phyloP scores from a whole-genome alignment of 2,329 filamentous ascomycete species.

The Paracamarosporium sp. region DNA sequence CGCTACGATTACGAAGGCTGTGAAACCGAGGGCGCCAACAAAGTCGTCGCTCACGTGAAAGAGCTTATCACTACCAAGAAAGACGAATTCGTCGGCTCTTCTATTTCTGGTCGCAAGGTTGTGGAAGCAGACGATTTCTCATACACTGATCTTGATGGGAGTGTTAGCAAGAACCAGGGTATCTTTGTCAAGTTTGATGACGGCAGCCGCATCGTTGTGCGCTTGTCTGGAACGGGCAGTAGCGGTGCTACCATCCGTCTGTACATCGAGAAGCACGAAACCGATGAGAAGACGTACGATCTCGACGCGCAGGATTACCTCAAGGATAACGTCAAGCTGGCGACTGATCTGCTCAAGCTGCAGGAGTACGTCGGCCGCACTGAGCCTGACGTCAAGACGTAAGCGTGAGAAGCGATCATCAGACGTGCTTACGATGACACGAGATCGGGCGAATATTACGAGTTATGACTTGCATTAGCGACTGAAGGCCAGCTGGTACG shows the following conservation, averaged over 20 bases:
- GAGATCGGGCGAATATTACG: slow-evolving; percentile 5
- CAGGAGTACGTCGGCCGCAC: slow-evolving; percentile 92
- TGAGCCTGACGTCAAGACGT: slow-evolving; percentile 97
- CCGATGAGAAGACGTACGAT: slow-evolving; percentile 77
- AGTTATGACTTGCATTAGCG: slow-evolving; percentile 10
- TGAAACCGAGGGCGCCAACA: slow-evolving; percentile 87
- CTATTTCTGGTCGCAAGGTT: slow-evolving; percentile 82
- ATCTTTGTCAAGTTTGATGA: slow-evolving; percentile 94
- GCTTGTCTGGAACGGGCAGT: slow-evolving; percentile 92
- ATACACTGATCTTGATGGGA: slow-evolving; percentile 98
- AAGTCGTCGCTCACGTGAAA: slow-evolving; percentile 82
- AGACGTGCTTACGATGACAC: slow-evolving; percentile 1
- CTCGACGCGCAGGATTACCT: slow-evolving; percentile 93
- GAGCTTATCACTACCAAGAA: slow-evolving; percentile 75
- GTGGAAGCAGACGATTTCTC: slow-evolving; percentile 93
- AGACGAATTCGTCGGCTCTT: slow-evolving; percentile 81
- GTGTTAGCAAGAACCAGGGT: slow-evolving; percentile 93
- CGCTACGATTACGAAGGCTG: slow-evolving; percentile 98
- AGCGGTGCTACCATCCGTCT: slow-evolving; percentile 95
- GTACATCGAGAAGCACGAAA: slow-evolving; percentile 96
- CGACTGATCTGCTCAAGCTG: slow-evolving; percentile 85
- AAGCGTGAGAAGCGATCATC: slow-evolving; percentile 36
- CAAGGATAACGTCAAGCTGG: slow-evolving; percentile 85
- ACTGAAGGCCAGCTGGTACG: background rate
- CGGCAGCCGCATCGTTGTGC: slow-evolving; percentile 92